Conservation (phyloP, 2,329 filamentous ascomycete species). For the Fusarium coffeatum region DNA sequence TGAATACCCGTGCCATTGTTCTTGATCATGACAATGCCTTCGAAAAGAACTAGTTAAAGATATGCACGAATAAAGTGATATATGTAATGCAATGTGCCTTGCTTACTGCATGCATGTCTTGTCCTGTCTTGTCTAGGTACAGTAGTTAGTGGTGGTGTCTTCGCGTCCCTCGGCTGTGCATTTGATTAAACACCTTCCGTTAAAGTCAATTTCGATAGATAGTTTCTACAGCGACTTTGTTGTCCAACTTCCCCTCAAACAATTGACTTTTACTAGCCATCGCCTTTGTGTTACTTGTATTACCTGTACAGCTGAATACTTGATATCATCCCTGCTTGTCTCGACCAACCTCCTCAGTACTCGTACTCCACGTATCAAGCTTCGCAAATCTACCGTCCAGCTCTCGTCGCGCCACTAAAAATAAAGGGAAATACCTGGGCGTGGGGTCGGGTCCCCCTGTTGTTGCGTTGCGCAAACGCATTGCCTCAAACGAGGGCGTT, state of each 20-base stretch:
- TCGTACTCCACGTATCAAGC: conserved; percentile 18
- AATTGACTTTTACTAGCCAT: background rate
- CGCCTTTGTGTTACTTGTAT: background rate
- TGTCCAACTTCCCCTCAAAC: conserved; percentile 2
- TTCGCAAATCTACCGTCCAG: conserved; percentile 15
- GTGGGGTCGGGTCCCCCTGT: conserved; percentile 33
- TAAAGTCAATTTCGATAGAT: conserved; percentile 3
- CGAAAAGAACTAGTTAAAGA: background rate
- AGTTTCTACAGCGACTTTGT: conserved; percentile 17
- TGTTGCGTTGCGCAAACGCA: conserved; percentile 26
- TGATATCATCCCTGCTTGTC: conserved; percentile 17
- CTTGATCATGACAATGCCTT: background rate
- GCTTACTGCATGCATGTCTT: conserved; percentile 2
- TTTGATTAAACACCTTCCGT: conserved; percentile 3
- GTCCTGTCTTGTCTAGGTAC: background rate
- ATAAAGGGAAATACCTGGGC: conserved; percentile 24
- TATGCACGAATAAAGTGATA: conserved; percentile 2
- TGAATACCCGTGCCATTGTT: background rate
- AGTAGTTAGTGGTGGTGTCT: background rate
- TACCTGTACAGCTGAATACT: background rate
- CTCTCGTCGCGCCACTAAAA: conserved; percentile 37
- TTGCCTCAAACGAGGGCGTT: conserved; percentile 30
- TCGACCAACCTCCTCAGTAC: conserved; percentile 25
- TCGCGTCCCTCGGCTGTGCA: conserved; percentile 13
- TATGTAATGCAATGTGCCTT: conserved; percentile 2